Conservation (phyloP, 345 rosid genomes). For the Gossypium mustelinum region DNA sequence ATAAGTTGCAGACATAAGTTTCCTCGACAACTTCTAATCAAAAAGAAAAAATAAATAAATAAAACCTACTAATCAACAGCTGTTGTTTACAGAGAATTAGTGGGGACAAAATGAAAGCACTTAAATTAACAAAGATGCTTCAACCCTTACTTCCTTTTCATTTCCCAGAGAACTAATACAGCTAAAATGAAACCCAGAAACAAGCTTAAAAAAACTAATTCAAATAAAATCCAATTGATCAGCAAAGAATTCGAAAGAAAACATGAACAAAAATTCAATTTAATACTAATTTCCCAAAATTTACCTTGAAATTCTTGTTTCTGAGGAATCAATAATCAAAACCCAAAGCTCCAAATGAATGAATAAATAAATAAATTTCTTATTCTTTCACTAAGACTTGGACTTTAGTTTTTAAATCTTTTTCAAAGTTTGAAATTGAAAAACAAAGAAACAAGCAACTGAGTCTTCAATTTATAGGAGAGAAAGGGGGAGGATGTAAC, state of each 20-base stretch:
- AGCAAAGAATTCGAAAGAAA: background rate
- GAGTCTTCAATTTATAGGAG: background rate
- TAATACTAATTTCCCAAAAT: background rate
- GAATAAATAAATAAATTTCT: background rate
- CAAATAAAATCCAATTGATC: background rate
- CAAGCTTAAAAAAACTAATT: background rate
- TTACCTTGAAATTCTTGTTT: constrained; percentile 15
- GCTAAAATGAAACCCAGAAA: constrained; percentile 13
- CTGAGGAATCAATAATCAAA: background rate
- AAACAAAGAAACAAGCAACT: background rate
- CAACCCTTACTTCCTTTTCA: background rate
- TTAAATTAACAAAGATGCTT: background rate
- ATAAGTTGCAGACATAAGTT: background rate
- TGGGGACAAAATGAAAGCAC: background rate
- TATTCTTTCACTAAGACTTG: background rate
- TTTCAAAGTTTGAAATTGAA: constrained; percentile 1
- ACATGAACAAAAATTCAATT: background rate
- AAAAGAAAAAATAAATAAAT: background rate
- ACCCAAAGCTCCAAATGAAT: background rate
- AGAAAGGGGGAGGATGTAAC: background rate
- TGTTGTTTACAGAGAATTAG: background rate
- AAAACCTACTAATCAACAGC: background rate
- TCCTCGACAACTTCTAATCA: background rate
- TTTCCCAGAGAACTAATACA: background rate
- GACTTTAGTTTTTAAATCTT: background rate